Evolutionary conservation across 352 stramenopile species (phyloP), one percentile per base, ranked within the genome.

Genomic region (Globisporangium takayamanum): DNA sequence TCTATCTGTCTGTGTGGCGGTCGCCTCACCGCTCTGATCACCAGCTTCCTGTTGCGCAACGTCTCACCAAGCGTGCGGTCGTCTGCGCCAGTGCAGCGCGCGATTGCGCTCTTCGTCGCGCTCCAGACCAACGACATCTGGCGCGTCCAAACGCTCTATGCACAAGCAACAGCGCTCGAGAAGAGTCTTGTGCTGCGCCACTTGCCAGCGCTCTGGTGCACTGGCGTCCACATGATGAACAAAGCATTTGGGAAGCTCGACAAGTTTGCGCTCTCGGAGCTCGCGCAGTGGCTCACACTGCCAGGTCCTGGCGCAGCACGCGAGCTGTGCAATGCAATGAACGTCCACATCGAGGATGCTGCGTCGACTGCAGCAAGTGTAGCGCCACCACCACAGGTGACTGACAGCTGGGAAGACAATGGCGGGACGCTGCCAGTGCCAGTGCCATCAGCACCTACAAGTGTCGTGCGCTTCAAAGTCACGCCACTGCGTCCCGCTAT

Each of bases 161-260:
- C 57, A 15, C 10, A 25, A 5, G 72, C 81, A 51, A 68, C 68
- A 0, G 25, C 49, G 15, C 55, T 89, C 18, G 76, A 88, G 60
- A 68, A 67, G 60, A 71, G 66, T 39, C 46, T 72, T 12, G 37
- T 66, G 22, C 44, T 89, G 16, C 75, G 68, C 33, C 74, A 85
- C 53, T 48, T 80, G 16, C 64, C 62, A 14, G 56, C 59, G 15
- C 44, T 87, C 1, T 89, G 76, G 73, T 60, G 36, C 0, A 50
- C 59, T 0, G 66, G 66, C 28, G 14, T 89, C 12, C 41, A 48
- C 4, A 74, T 75, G 67, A 72, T 91, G 45, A 87, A 83, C 69
- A 88, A 87, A 53, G 66, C 73, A 14, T 79, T 77, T 15, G 69
- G 72, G 46, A 91, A 89, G 39, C 74, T 81, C 18, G 74, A 89